These are phyloP conservation scores for Fusarium mexicanum DNA, from an alignment of 2,329 filamentous ascomycete genomes.

Conservation along the genomic window DNA sequence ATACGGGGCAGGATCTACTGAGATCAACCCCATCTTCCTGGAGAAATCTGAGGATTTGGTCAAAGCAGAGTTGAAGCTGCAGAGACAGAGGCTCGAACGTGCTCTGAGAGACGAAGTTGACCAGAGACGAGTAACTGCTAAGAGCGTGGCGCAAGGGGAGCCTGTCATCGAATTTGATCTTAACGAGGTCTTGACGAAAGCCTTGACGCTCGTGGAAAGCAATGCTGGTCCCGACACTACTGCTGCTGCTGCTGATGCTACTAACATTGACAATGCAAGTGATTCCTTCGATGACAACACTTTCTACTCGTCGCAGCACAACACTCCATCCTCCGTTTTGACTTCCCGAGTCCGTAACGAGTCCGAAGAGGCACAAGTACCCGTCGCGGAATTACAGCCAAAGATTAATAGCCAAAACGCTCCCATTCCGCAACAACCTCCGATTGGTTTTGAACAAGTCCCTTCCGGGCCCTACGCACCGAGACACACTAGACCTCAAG, in stretches of 20 bases:
- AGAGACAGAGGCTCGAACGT: constrained; percentile 83
- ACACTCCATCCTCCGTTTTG: constrained; percentile 71
- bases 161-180: constrained; percentile 74
- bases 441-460: constrained; percentile 8
- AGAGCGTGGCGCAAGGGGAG: constrained; percentile 56
- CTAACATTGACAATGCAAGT: constrained; percentile 70
- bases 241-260: constrained; percentile 62
- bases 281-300: constrained; percentile 93
- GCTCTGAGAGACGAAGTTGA: constrained; percentile 80
- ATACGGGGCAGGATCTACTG: constrained; percentile 64
- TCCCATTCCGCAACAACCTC: constrained; percentile 9
- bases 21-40: constrained; percentile 84
- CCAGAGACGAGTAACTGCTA: constrained; percentile 60
- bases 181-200: constrained; percentile 76
- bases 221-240: constrained; percentile 68
- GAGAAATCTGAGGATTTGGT: constrained; percentile 88
- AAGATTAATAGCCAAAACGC: constrained; percentile 14
- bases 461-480: constrained; percentile 8
- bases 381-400: constrained; percentile 28
- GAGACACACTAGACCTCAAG: constrained; percentile 11
- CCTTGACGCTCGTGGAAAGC: constrained; percentile 75
- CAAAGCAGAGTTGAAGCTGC: constrained; percentile 81
- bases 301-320: constrained; percentile 94
- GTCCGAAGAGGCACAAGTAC: constrained; percentile 46
- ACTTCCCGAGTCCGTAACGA: constrained; percentile 60